phyloP scores from a whole-genome alignment of 331 rosid species.

The Pyrus hybrid region DNA sequence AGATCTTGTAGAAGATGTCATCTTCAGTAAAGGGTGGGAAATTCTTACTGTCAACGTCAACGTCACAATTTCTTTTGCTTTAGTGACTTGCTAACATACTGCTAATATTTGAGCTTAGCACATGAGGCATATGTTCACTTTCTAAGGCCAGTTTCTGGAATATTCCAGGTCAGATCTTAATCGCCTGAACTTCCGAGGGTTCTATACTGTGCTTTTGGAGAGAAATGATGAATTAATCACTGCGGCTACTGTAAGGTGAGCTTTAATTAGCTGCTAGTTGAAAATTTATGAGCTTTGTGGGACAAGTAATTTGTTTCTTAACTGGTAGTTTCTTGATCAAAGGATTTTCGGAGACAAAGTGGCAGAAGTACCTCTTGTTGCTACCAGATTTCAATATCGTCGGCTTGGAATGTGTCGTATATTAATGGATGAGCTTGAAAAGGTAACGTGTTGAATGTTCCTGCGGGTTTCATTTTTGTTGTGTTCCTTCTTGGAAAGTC shows the following conservation, averaged over 20 bases:
- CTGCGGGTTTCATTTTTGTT: background rate
- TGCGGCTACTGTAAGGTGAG: constrained; percentile 76
- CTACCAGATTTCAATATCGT: constrained; percentile 66
- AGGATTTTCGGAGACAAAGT: constrained; percentile 68
- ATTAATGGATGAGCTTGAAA: constrained; percentile 77
- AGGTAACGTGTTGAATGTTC: constrained; percentile 30
- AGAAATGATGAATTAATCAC: constrained; percentile 67
- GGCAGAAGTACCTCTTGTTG: constrained; percentile 86
- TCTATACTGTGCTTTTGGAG: constrained; percentile 66
- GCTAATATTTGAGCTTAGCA: background rate
- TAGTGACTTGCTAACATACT: background rate
- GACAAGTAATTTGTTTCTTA: background rate
- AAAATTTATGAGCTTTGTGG: background rate
- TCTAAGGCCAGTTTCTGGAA: background rate
- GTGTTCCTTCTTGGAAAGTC: background rate
- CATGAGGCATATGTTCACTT: background rate
- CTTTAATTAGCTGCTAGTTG: constrained; percentile 5
- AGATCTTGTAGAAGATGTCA: constrained; percentile 66
- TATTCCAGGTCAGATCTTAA: constrained; percentile 61
- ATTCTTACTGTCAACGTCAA: background rate
- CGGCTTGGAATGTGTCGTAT: constrained; percentile 81
- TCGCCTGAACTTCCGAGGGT: constrained; percentile 72
- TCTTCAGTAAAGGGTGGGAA: constrained; percentile 65
- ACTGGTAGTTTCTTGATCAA: constrained; percentile 13
- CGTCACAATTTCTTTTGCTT: background rate